phyloP scores from a whole-genome alignment of 768 basidiomycete genomes.

The Tricholoma hemisulphureum region DNA sequence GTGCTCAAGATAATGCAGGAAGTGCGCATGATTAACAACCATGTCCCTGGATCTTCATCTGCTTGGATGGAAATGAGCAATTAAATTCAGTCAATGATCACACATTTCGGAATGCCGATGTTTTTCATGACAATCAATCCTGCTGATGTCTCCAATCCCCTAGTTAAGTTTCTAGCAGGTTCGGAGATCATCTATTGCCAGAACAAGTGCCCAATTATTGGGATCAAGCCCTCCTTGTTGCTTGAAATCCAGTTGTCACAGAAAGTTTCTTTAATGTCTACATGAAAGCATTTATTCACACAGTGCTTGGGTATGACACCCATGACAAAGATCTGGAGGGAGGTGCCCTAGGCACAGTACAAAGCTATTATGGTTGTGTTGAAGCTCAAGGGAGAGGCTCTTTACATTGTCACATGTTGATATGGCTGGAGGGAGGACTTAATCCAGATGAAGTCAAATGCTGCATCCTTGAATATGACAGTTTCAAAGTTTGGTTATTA shows the following conservation, averaged over 20 bases:
- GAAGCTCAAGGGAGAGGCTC: too few species aligned
- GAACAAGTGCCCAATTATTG: too few species aligned
- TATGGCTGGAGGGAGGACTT: too few species aligned
- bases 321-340: conserved; percentile 10
- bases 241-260: conserved; percentile 1
- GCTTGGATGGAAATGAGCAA: neutral
- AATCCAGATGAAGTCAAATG: conserved; percentile 22
- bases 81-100: conserved; percentile 30
- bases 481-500: conserved; percentile 20
- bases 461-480: conserved; percentile 10
- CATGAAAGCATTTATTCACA: conserved; percentile 33
- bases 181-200: conserved; percentile 31
- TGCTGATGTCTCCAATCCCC: conserved; percentile 20
- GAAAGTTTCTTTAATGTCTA: conserved; percentile 42
- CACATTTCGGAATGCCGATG: too few species aligned
- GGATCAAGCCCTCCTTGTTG: too few species aligned
- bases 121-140: too few species aligned
- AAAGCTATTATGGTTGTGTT: conserved; percentile 41
- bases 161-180: conserved; percentile 40
- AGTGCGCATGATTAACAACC: conserved; percentile 13
- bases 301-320: conserved; percentile 24
- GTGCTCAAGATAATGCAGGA: conserved; percentile 17
- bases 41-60: conserved; percentile 26
- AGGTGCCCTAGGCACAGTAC: conserved; percentile 33
- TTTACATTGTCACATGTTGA: too few species aligned